phyloP scores from a whole-genome alignment of 345 rosid genomes.

The Laguncularia racemosa region DNA sequence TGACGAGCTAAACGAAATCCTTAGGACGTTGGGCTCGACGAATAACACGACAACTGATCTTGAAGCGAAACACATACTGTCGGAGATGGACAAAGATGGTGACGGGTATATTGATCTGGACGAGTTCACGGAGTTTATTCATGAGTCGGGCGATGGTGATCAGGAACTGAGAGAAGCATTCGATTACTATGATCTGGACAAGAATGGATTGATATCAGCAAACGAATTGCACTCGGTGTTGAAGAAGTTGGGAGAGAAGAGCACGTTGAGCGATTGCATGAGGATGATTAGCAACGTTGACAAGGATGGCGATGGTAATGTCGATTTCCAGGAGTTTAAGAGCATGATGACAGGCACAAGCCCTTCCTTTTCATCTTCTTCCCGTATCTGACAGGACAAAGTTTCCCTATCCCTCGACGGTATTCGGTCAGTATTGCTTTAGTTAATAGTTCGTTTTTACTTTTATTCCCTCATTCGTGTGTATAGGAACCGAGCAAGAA shows the following conservation, averaged over 20 bases:
- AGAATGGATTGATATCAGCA: slow-evolving; percentile 72
- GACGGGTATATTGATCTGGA: slow-evolving; percentile 70
- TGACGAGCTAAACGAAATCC: slow-evolving; percentile 47
- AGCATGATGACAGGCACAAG: slow-evolving; percentile 51
- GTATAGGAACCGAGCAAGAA: no score
- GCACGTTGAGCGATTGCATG: slow-evolving; percentile 54
- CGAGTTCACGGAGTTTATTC: slow-evolving; percentile 54
- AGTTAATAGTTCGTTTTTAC: no score
- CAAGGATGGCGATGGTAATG: slow-evolving; percentile 79
- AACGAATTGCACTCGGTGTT: slow-evolving; percentile 63
- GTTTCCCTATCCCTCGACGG: no score
- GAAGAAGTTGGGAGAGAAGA: slow-evolving; percentile 72
- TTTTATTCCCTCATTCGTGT: no score
- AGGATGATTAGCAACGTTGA: slow-evolving; percentile 86
- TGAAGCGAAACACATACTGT: slow-evolving; percentile 48
- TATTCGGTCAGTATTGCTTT: no score
- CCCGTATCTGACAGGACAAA: no score
- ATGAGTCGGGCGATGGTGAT: slow-evolving; percentile 1
- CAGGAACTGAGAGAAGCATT: slow-evolving; percentile 69
- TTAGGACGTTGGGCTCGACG: slow-evolving; percentile 32
- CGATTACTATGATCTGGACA: slow-evolving; percentile 63
- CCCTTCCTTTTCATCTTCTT: no score
- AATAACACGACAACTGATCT: no score
- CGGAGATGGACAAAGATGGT: slow-evolving; percentile 82
- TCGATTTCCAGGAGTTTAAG: slow-evolving; percentile 88